A percentile compares a stretch with the other conserved stretches of the same genome.
Conservation (phyloP, 164 flowering plant genomes). For the Chimonanthus praecox region DNA sequence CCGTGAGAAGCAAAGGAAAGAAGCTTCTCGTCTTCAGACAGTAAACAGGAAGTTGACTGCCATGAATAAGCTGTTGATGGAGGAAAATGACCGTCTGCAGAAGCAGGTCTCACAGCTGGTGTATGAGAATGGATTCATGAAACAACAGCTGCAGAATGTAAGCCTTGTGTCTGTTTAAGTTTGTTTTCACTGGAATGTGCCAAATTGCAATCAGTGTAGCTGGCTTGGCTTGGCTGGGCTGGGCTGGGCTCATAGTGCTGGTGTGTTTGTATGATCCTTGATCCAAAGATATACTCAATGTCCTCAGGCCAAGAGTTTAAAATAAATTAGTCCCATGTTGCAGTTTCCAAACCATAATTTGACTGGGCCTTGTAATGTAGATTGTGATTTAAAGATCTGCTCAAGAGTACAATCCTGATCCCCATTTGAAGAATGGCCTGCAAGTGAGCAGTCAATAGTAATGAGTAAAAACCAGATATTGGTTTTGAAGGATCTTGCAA, state of each 20-base stretch:
- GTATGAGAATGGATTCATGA: conserved; percentile 77
- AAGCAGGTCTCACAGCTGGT: conserved; percentile 85
- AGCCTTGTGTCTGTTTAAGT: conserved; percentile 6
- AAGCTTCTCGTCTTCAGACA: conserved; percentile 73
- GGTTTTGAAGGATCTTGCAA: no score
- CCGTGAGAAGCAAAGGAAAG: conserved; percentile 88
- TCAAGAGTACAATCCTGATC: neutral
- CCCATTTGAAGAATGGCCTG: neutral
- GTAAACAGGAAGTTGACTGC: conserved; percentile 80
- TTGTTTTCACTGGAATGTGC: neutral
- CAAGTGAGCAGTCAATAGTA: no score
- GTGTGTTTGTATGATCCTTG: neutral
- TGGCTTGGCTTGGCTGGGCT: neutral
- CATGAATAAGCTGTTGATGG: conserved; percentile 91
- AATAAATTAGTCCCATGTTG: neutral
- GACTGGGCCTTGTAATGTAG: neutral
- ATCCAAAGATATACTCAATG: neutral
- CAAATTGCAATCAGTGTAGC: neutral
- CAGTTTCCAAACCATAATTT: neutral
- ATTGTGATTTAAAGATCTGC: neutral
- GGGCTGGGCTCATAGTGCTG: neutral
- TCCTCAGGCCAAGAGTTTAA: neutral
- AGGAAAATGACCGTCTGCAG: conserved; percentile 87
- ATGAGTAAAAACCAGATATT: no score
- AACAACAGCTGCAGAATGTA: conserved; percentile 58